phyloP scores from a whole-genome alignment of 768 basidiomycete genomes.

The Lanmaoa pseudosensibilis region DNA sequence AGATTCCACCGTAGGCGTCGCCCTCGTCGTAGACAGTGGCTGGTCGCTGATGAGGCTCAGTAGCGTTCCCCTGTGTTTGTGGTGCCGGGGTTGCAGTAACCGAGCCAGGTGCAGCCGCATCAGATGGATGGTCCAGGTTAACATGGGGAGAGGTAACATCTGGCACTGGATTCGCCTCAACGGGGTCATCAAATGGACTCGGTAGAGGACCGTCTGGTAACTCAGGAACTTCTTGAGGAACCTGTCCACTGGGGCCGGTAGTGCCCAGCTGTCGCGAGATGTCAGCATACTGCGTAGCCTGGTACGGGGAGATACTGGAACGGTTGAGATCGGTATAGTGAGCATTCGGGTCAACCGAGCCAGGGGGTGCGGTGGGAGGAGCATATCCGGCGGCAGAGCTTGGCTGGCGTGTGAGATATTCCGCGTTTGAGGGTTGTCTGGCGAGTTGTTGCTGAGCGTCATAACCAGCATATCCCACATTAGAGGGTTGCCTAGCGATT shows the following conservation, averaged over 20 bases:
- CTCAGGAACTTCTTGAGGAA: conserved; percentile 15
- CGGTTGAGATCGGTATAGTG: conserved; percentile 67
- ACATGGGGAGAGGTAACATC: conserved; percentile 37
- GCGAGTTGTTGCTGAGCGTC: conserved; percentile 26
- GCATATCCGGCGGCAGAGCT: conserved; percentile 16
- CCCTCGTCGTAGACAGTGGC: conserved; percentile 56
- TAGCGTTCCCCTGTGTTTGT: conserved; percentile 8
- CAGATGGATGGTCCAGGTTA: conserved; percentile 22
- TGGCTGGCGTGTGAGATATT: conserved; percentile 24
- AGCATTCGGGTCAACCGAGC: conserved; percentile 23
- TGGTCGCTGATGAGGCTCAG: conserved; percentile 39
- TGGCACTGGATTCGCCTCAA: not conserved
- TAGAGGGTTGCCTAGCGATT: conserved; percentile 20
- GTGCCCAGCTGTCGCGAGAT: conserved; percentile 57
- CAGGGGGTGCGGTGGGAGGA: conserved; percentile 5
- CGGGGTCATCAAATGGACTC: conserved; percentile 30
- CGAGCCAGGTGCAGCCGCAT: conserved; percentile 10
- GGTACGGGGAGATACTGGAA: conserved; percentile 72
- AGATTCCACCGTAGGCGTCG: conserved; percentile 73
- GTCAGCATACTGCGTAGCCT: conserved; percentile 72
- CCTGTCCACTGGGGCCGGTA: conserved; percentile 22
- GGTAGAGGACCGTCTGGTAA: conserved; percentile 27
- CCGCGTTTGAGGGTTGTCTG: conserved; percentile 25
- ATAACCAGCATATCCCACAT: conserved; percentile 24
- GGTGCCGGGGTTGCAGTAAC: conserved; percentile 10